Evolutionary conservation across 306 rosid species (phyloP).

Genomic region (Pueraria montana): DNA sequence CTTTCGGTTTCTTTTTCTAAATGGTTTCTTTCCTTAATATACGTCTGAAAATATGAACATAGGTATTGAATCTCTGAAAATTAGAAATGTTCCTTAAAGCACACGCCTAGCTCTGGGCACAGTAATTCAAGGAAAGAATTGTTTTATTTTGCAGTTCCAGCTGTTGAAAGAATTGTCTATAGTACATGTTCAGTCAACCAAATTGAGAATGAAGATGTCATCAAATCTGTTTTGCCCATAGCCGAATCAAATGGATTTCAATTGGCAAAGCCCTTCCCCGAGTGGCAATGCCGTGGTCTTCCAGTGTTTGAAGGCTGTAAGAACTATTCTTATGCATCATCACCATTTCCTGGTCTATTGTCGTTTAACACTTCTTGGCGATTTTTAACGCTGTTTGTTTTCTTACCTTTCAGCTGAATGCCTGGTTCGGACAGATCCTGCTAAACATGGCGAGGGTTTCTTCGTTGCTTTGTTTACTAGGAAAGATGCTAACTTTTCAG

Average conservation of each 20-base stretch:
- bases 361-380: not conserved
- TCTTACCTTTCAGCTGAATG: conserved; percentile 58
- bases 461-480: conserved; percentile 78
- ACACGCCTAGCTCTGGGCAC: not conserved
- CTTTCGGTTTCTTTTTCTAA: not conserved
- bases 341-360: not conserved
- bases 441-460: conserved; percentile 86
- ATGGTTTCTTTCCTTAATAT: not conserved
- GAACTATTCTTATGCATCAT: conserved; percentile 23
- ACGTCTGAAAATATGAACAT: not conserved
- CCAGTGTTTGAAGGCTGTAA: conserved; percentile 75
- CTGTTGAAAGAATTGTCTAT: conserved; percentile 76
- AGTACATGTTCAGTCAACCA: conserved; percentile 92
- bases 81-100: conserved; percentile 17
- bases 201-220: conserved; percentile 82
- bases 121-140: not conserved
- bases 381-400: conserved; percentile 6
- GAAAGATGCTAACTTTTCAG: not conserved
- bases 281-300: conserved; percentile 78
- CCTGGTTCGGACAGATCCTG: conserved; percentile 74
- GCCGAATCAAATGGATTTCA: conserved; percentile 77
- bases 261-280: conserved; percentile 65
- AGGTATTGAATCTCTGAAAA: not conserved
- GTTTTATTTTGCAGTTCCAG: conserved; percentile 73
- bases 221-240: conserved; percentile 69